These are phyloP conservation scores for Iris macrosiphon DNA, from an alignment of 106 monocot genomes.

Conservation along the genomic window DNA sequence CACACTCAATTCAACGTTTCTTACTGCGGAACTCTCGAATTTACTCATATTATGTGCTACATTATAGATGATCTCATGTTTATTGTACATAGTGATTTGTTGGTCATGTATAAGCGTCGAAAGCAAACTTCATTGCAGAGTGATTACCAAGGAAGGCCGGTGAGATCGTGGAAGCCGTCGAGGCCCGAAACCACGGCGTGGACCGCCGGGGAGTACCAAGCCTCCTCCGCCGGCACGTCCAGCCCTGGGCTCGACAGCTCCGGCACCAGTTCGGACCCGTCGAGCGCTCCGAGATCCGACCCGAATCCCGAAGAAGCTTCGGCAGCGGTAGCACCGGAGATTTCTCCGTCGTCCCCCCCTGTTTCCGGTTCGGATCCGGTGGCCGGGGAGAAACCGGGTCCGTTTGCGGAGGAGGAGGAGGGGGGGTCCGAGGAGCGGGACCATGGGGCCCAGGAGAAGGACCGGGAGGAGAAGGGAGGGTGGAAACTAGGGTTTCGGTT, in stretches of 20 bases:
- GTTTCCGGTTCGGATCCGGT: not conserved
- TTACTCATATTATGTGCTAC: too few relatives aligned
- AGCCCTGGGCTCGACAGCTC: conserved; percentile 5
- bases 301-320: not conserved
- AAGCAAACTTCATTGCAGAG: too few relatives aligned
- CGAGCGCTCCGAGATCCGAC: conserved; percentile 1
- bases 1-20: too few relatives aligned
- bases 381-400: conserved; percentile 6
- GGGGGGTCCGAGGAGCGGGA: not conserved
- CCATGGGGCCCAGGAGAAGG: conserved; percentile 30
- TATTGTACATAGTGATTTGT: too few relatives aligned
- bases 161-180: conserved; percentile 54
- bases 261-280: conserved; percentile 5
- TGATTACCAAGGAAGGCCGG: conserved; percentile 79
- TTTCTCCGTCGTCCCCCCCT: not conserved
- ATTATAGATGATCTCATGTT: too few relatives aligned
- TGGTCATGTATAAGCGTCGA: too few relatives aligned
- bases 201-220: conserved; percentile 34
- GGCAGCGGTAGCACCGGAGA: not conserved
- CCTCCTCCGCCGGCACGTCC: conserved; percentile 10
- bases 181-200: conserved; percentile 13
- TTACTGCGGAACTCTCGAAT: too few relatives aligned
- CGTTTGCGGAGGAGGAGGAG: not conserved
- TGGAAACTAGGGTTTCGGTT: not conserved
- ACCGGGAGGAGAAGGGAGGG: conserved; percentile 8